Conservation (phyloP, 768 basidiomycete genomes). For the Filobasidium wieringae region DNA sequence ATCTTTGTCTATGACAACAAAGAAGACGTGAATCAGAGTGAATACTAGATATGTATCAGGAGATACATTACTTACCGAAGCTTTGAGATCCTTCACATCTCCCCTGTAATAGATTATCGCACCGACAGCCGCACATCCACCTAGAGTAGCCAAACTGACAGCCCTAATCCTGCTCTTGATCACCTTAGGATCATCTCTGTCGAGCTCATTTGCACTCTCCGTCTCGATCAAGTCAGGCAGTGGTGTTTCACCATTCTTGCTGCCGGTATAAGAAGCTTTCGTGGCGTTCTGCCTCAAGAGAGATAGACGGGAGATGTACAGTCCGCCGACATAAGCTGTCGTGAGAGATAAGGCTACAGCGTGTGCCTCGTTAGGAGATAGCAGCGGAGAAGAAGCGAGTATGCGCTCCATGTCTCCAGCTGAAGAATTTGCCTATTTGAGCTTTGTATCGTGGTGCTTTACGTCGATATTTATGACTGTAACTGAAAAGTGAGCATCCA, state of each 20-base stretch:
- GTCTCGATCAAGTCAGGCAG: slow-evolving; percentile 21
- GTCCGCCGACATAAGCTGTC: slow-evolving; percentile 62
- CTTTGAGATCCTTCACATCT: background rate
- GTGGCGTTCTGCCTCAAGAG: background rate
- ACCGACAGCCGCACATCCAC: slow-evolving; percentile 49
- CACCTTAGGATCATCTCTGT: slow-evolving; percentile 69
- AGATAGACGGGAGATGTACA: slow-evolving; percentile 49
- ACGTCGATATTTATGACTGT: too few relatives aligned
- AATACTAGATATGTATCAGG: background rate
- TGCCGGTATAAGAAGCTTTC: background rate
- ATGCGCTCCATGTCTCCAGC: background rate
- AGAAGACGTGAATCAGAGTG: background rate
- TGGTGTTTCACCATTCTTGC: background rate
- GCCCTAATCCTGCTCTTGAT: slow-evolving; percentile 66
- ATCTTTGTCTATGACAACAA: slow-evolving; percentile 11
- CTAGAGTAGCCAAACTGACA: slow-evolving; percentile 52
- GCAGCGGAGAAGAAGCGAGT: background rate
- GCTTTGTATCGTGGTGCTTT: too few relatives aligned
- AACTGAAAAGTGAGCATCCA: too few relatives aligned
- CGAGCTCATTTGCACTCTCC: slow-evolving; percentile 40
- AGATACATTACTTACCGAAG: background rate
- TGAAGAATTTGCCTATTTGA: too few relatives aligned
- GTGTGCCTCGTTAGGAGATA: slow-evolving; percentile 43
- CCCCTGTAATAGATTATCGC: slow-evolving; percentile 22
- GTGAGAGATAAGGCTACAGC: slow-evolving; percentile 52